These are phyloP conservation scores for Triticum dicoccoides DNA, from an alignment of 176 grass and related monocot genomes.

Conservation along the genomic window DNA sequence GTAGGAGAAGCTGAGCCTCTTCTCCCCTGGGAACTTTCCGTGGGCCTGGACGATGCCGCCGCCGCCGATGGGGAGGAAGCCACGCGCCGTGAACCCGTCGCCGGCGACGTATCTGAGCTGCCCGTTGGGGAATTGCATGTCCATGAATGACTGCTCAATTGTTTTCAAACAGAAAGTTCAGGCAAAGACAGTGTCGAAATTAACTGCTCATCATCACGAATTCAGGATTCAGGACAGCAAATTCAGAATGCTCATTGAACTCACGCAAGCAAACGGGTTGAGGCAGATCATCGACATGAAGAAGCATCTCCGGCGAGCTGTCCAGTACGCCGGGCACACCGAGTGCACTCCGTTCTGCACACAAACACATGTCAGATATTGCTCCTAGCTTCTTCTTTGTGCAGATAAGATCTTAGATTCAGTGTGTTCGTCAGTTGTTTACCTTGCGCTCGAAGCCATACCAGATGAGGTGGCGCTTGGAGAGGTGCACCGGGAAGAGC, in stretches of 20 bases:
- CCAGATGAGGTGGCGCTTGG: conserved; percentile 72
- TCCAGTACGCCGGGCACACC: conserved; percentile 66
- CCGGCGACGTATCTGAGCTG: conserved; percentile 55
- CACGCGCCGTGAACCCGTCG: conserved; percentile 39
- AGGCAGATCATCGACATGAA: conserved; percentile 79
- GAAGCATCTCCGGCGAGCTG: conserved; percentile 56
- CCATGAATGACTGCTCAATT: conserved; percentile 54
- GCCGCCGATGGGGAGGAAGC: conserved; percentile 37
- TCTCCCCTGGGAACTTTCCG: conserved; percentile 60
- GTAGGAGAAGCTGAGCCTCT: conserved; percentile 65
- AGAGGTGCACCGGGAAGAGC: conserved; percentile 66
- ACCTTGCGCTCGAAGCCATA: conserved; percentile 75
- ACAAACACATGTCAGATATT: neutral
- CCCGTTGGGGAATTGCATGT: conserved; percentile 67
- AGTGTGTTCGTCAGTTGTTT: neutral
- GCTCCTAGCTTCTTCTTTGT: too few species aligned
- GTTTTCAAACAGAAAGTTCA: neutral
- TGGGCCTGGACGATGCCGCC: conserved; percentile 56
- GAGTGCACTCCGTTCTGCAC: conserved; percentile 67
- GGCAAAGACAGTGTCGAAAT: neutral
- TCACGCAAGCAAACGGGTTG: conserved; percentile 60
- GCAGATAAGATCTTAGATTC: neutral
- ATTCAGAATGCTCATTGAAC: neutral
- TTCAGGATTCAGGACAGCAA: neutral
- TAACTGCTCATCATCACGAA: neutral